Evolutionary conservation across 495 filamentous ascomycete species (phyloP).

Genomic region (Melanomma pulvis-pyrius): DNA sequence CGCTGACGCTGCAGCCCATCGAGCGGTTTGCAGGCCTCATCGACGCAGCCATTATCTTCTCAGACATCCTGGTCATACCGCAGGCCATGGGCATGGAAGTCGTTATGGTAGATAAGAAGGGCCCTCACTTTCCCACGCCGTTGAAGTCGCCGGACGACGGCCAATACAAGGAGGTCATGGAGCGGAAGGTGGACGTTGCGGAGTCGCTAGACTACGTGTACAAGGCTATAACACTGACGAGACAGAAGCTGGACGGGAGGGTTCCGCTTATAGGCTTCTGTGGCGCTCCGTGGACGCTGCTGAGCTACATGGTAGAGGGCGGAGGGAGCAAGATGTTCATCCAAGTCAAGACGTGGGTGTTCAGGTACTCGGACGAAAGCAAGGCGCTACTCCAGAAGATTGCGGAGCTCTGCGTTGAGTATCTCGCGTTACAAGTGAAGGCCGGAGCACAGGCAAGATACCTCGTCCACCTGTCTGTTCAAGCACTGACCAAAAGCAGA

Average conservation of each 20-base stretch:
- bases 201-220: slow-evolving; percentile 89
- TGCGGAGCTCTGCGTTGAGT: slow-evolving; percentile 87
- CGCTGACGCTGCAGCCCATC: slow-evolving; percentile 88
- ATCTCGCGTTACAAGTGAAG: slow-evolving; percentile 86
- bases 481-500: slow-evolving; percentile 49
- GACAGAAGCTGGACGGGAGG: slow-evolving; percentile 80
- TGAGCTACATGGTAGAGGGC: slow-evolving; percentile 99
- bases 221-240: slow-evolving; percentile 87
- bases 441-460: slow-evolving; percentile 76
- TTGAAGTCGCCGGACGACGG: slow-evolving; percentile 73
- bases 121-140: slow-evolving; percentile 88
- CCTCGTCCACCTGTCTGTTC: neutral
- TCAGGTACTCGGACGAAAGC: slow-evolving; percentile 78
- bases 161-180: slow-evolving; percentile 78
- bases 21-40: slow-evolving; percentile 87
- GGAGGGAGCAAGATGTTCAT: slow-evolving; percentile 92
- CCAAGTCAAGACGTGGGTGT: slow-evolving; percentile 92
- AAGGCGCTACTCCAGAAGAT: slow-evolving; percentile 87
- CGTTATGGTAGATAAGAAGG: slow-evolving; percentile 95
- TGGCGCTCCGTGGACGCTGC: slow-evolving; percentile 92
- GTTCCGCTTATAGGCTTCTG: slow-evolving; percentile 98
- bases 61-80: slow-evolving; percentile 95
- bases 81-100: slow-evolving; percentile 97
- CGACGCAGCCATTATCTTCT: slow-evolving; percentile 98
- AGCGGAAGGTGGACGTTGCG: slow-evolving; percentile 77